Conservation (phyloP, 768 basidiomycete genomes). For the Leucosporidium creatinivorum region DNA sequence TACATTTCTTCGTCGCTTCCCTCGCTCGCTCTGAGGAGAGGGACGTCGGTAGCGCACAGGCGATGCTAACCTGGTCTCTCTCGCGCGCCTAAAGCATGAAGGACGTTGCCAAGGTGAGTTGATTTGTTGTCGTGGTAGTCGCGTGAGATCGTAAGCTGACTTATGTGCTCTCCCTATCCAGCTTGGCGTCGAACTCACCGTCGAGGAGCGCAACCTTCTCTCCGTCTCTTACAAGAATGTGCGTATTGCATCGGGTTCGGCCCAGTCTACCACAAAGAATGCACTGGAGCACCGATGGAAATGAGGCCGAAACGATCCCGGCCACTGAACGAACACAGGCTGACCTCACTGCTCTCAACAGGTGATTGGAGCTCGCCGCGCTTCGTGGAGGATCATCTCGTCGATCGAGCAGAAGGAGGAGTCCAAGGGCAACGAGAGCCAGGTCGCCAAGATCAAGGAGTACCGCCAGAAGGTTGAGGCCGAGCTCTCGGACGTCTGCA, state of each 20-base stretch:
- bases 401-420: conserved; percentile 99
- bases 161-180: background rate
- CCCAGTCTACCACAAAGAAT: conserved; percentile 45
- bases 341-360: background rate
- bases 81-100: conserved; percentile 19
- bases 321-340: background rate
- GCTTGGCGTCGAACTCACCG: conserved; percentile 86
- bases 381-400: conserved; percentile 97
- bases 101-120: conserved; percentile 32
- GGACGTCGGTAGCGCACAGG: background rate
- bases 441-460: conserved; percentile 92
- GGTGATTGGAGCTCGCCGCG: conserved; percentile 76
- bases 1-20: background rate
- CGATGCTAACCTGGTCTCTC: background rate
- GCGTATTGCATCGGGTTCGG: conserved; percentile 37
- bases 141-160: background rate
- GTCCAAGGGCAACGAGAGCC: conserved; percentile 90
- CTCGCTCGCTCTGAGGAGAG: too few relatives aligned
- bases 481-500: conserved; percentile 95
- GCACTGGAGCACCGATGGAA: background rate
- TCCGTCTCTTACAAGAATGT: conserved; percentile 98
- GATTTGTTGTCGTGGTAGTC: too few relatives aligned
- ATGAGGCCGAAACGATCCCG: background rate
- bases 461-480: conserved; percentile 96
- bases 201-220: conserved; percentile 95